Conservation (phyloP, 1,284 basidiomycete species). For the Athelia psychrophila region DNA sequence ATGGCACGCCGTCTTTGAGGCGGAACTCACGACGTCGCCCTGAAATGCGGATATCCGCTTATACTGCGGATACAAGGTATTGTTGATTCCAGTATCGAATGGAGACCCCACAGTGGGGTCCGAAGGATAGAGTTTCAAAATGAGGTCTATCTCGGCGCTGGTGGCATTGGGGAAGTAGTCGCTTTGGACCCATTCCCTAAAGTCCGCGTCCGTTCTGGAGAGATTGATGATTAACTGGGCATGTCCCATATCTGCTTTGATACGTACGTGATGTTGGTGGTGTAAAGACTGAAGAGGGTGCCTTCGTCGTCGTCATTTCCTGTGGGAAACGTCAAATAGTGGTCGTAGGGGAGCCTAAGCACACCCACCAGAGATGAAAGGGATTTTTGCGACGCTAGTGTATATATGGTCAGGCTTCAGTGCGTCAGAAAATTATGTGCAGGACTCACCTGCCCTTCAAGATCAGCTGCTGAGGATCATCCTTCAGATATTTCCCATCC, state of each 20-base stretch:
- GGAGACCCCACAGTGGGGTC: conserved; percentile 19
- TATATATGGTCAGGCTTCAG: too few species aligned
- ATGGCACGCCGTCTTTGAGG: too few species aligned
- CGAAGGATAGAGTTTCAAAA: conserved; percentile 23
- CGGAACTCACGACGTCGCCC: conserved; percentile 13
- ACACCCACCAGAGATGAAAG: conserved; percentile 20
- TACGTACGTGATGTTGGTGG: conserved; percentile 28
- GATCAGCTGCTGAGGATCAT: conserved; percentile 22
- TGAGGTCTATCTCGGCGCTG: not conserved
- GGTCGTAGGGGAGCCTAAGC: conserved; percentile 1
- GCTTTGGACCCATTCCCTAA: conserved; percentile 12
- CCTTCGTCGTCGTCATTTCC: conserved; percentile 31
- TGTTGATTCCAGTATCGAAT: conserved; percentile 15
- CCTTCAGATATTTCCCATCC: conserved; percentile 34
- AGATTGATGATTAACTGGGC: not conserved
- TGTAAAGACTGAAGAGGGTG: conserved; percentile 23
- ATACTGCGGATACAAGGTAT: conserved; percentile 21
- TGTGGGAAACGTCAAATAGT: conserved; percentile 5
- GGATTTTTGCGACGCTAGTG: conserved; percentile 23
- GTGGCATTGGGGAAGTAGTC: conserved; percentile 16
- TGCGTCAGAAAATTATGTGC: too few species aligned
- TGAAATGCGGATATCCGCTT: conserved; percentile 24
- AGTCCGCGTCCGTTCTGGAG: conserved; percentile 12
- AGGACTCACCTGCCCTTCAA: conserved; percentile 11
- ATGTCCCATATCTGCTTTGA: too few species aligned